Percentiles rank a stretch among this genome's conserved stretches.
Conservation (phyloP, 225 moss, liverwort and hornwort genomes). For the Pleurozium schreberi region DNA sequence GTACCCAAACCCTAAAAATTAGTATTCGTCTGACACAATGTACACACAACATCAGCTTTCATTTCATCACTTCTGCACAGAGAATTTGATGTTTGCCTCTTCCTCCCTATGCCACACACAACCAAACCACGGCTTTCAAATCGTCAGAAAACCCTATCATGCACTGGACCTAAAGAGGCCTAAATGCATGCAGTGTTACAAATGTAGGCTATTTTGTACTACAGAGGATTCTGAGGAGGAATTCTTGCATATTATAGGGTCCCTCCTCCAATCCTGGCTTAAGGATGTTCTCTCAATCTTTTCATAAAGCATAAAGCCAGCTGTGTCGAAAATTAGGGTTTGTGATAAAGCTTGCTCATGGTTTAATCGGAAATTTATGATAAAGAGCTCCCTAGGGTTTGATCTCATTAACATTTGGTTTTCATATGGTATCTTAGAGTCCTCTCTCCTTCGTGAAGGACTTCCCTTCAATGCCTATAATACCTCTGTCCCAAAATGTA, state of each 20-base stretch:
- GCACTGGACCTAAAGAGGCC: background rate
- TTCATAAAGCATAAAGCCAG: background rate
- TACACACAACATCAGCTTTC: background rate
- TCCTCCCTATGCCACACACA: constrained; percentile 2
- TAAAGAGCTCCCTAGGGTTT: background rate
- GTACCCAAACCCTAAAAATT: background rate
- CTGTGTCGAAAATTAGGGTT: background rate
- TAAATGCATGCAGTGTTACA: background rate
- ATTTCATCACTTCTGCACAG: constrained; percentile 11
- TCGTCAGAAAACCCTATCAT: background rate
- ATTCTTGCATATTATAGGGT: background rate
- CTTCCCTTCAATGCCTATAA: background rate
- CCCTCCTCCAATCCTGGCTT: background rate
- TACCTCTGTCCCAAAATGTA: background rate
- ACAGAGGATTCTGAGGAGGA: background rate
- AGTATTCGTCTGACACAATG: background rate
- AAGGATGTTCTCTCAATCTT: background rate
- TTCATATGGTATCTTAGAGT: background rate
- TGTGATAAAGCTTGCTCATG: background rate
- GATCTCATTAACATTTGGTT: background rate
- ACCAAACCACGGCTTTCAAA: background rate
- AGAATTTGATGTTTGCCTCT: background rate
- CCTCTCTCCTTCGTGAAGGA: background rate
- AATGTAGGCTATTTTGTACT: background rate
- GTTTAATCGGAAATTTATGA: background rate